Percentiles rank a stretch among this genome's conserved stretches.
phyloP scores from a whole-genome alignment of 345 rosid species.

The Syzygium jambos region DNA sequence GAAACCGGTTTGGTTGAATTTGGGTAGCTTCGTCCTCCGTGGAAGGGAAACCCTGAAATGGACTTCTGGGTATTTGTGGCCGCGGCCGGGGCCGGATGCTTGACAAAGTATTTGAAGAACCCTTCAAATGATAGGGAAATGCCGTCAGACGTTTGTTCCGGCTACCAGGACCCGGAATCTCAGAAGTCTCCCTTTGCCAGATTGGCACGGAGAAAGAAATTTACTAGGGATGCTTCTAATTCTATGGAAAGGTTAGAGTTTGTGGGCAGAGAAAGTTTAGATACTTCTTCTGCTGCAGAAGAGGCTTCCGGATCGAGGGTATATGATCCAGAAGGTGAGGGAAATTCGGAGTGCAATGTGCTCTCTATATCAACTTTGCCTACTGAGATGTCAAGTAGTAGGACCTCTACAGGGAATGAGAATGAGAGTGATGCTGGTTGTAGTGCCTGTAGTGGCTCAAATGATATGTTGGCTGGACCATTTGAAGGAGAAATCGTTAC shows the following conservation, averaged over 20 bases:
- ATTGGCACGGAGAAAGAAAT: slow-evolving; percentile 19
- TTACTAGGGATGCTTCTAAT: slow-evolving; percentile 16
- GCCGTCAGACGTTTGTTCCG: slow-evolving; percentile 7
- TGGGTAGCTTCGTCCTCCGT: slow-evolving; percentile 2
- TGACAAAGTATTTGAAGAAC: slow-evolving; percentile 47
- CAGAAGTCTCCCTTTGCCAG: slow-evolving; percentile 8
- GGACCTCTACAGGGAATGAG: slow-evolving; percentile 9
- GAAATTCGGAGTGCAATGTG: slow-evolving; percentile 11
- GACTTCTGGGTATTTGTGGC: slow-evolving; percentile 70
- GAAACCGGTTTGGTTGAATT: slow-evolving; percentile 11
- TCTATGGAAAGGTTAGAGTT: not conserved
- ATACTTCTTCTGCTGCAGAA: slow-evolving; percentile 25
- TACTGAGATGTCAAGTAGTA: slow-evolving; percentile 14
- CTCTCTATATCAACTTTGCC: slow-evolving; percentile 14
- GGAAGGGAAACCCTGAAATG: slow-evolving; percentile 23
- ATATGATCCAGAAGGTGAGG: slow-evolving; percentile 13
- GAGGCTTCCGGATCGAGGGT: slow-evolving; percentile 17
- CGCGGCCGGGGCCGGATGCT: slow-evolving; percentile 71
- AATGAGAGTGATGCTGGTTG: not conserved
- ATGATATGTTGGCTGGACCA: not conserved
- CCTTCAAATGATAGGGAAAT: slow-evolving; percentile 19
- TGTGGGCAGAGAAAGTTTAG: slow-evolving; percentile 11
- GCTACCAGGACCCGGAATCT: slow-evolving; percentile 17
- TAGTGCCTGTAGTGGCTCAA: not conserved
- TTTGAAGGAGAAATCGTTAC: slow-evolving; percentile 11